Percentiles rank a stretch among this genome's conserved stretches.
Conservation (phyloP, 352 stramenopile genomes). For the Albugo laibachii region DNA sequence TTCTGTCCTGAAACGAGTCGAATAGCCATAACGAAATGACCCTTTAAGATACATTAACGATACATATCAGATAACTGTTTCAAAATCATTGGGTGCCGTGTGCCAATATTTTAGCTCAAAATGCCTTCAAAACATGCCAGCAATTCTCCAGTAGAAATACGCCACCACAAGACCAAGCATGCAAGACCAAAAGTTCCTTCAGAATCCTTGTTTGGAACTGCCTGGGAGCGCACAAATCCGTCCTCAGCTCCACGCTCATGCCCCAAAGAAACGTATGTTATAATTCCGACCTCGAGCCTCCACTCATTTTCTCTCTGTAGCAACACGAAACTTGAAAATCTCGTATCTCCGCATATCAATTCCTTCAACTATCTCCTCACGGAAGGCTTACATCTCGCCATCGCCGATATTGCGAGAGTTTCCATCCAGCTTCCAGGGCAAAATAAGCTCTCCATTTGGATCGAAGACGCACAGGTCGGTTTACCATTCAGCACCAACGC, state of each 20-base stretch:
- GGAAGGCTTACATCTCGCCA: conserved; percentile 83
- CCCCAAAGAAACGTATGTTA: conserved; percentile 24
- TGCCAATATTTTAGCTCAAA: too few species aligned
- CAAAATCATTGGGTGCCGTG: too few species aligned
- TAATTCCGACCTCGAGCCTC: background rate
- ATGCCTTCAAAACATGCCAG: too few species aligned
- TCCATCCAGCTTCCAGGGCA: conserved; percentile 82
- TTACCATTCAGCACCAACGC: conserved; percentile 72
- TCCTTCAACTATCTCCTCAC: conserved; percentile 97
- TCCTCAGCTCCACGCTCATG: conserved; percentile 54
- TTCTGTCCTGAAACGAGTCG: too few species aligned
- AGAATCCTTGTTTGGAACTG: conserved; percentile 16
- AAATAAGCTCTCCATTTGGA: conserved; percentile 63
- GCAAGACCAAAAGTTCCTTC: too few species aligned
- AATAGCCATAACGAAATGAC: too few species aligned
- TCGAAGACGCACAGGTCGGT: conserved; percentile 90
- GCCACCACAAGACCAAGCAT: too few species aligned
- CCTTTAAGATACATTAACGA: too few species aligned
- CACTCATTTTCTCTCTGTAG: conserved; percentile 9
- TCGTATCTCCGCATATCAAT: conserved; percentile 94
- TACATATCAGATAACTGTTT: too few species aligned
- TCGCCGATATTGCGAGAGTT: conserved; percentile 81
- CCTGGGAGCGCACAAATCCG: conserved; percentile 67
- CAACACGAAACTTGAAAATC: conserved; percentile 68
- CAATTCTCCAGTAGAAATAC: too few species aligned